Evolutionary conservation across 2,329 filamentous ascomycete species (phyloP).

Genomic region (Atkinsonella texensis): DNA sequence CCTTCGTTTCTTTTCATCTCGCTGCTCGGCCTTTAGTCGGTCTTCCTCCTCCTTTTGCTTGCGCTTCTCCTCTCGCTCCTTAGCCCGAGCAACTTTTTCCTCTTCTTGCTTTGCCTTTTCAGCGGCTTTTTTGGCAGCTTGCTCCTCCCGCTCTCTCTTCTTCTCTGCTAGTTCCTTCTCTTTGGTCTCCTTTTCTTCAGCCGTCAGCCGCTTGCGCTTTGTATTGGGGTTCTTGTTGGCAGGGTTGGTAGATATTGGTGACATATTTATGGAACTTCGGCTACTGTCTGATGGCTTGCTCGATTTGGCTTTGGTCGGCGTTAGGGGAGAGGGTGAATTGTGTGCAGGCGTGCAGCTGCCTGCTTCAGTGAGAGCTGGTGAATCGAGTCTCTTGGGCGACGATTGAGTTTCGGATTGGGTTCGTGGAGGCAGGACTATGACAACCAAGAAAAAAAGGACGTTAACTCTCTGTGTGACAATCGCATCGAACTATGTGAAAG

Average conservation of each 20-base stretch:
- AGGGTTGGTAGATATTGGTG: not conserved
- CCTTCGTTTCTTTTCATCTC: slow-evolving; percentile 34
- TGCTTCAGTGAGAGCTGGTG: slow-evolving; percentile 28
- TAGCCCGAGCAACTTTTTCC: slow-evolving; percentile 25
- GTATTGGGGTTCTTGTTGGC: slow-evolving; percentile 16
- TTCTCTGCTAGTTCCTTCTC: slow-evolving; percentile 18
- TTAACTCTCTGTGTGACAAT: slow-evolving; percentile 7
- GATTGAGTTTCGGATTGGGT: slow-evolving; percentile 16
- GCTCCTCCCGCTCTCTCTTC: slow-evolving; percentile 24
- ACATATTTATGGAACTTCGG: slow-evolving; percentile 8
- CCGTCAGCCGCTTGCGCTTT: slow-evolving; percentile 32
- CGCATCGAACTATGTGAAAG: not conserved
- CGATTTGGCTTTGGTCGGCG: slow-evolving; percentile 17
- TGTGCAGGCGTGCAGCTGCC: slow-evolving; percentile 27
- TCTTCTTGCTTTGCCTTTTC: slow-evolving; percentile 23
- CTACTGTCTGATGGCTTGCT: slow-evolving; percentile 2
- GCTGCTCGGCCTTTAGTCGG: slow-evolving; percentile 26
- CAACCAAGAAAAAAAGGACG: not conserved
- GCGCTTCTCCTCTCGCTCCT: slow-evolving; percentile 27
- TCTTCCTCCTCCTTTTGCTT: slow-evolving; percentile 32
- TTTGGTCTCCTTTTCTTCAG: slow-evolving; percentile 21
- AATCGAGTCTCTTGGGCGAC: slow-evolving; percentile 14
- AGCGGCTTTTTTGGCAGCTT: slow-evolving; percentile 14
- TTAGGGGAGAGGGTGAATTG: slow-evolving; percentile 23
- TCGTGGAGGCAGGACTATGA: slow-evolving; percentile 13